Evolutionary conservation across 176 grass and related monocot genomes (phyloP).

Genomic region (Rhipidocladum racemiflorum): DNA sequence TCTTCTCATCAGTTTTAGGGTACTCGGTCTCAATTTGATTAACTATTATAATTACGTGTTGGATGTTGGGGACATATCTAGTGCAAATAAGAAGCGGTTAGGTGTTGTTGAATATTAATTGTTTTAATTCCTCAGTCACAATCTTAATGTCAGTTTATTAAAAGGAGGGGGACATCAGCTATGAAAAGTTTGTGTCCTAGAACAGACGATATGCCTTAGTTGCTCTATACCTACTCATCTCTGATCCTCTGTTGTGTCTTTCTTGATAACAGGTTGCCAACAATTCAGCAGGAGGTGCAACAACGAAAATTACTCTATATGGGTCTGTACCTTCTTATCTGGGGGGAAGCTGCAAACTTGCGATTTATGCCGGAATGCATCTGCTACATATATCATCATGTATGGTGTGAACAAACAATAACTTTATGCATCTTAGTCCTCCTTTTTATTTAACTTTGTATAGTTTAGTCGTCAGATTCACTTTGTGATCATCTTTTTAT

Average conservation of each 20-base stretch:
- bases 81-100: background rate
- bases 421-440: background rate
- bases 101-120: background rate
- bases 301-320: constrained; percentile 94
- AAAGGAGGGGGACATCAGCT: background rate
- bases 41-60: background rate
- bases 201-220: background rate
- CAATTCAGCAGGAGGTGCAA: constrained; percentile 91
- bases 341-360: constrained; percentile 98
- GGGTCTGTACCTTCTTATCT: constrained; percentile 98
- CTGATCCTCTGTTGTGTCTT: constrained; percentile 27
- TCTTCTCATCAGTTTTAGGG: background rate
- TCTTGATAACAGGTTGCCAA: constrained; percentile 67
- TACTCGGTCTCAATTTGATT: background rate
- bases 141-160: background rate
- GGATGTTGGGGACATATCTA: background rate
- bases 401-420: constrained; percentile 36
- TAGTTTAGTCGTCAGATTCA: constrained; percentile 3
- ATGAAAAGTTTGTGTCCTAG: background rate
- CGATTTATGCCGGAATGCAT: constrained; percentile 97
- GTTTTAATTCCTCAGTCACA: background rate
- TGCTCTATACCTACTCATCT: background rate
- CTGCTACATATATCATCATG: constrained; percentile 99
- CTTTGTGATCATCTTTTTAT: background rate
- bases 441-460: constrained; percentile 7